Conservation (phyloP, 208 protist species). For the Crithidia fasciculata region DNA sequence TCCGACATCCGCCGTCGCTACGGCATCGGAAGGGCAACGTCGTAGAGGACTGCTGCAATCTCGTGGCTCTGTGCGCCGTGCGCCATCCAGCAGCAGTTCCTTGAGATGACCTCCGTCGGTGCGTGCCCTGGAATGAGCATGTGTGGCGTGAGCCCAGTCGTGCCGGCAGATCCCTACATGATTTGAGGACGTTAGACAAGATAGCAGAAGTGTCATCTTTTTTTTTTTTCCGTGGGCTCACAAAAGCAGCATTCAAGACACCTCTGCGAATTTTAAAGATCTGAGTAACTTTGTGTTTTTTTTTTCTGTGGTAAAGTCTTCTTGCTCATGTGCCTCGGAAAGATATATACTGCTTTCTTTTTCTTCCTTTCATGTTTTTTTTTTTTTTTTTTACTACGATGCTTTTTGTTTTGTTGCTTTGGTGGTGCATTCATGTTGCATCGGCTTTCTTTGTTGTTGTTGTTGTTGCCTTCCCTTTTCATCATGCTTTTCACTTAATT, state of each 20-base stretch:
- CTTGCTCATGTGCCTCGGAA: too few species aligned
- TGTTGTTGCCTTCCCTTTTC: too few species aligned
- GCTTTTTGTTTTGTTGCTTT: not conserved
- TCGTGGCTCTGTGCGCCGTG: slow-evolving; percentile 45
- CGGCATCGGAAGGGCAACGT: slow-evolving; percentile 27
- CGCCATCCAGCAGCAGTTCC: slow-evolving; percentile 55
- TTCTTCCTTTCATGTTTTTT: slow-evolving; percentile 16
- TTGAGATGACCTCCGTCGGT: slow-evolving; percentile 58
- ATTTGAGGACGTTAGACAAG: slow-evolving; percentile 2
- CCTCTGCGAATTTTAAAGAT: too few species aligned
- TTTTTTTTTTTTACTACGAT: not conserved
- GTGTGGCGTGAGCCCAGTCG: slow-evolving; percentile 18
- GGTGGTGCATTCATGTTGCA: too few species aligned
- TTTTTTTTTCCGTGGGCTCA: too few species aligned
- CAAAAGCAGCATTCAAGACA: too few species aligned
- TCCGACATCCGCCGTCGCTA: slow-evolving; percentile 30
- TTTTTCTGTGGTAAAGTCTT: too few species aligned
- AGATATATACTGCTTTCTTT: not conserved
- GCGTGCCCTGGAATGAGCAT: slow-evolving; percentile 54
- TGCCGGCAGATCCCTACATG: slow-evolving; percentile 33
- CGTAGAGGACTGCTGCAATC: slow-evolving; percentile 21
- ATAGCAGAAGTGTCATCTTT: too few species aligned
- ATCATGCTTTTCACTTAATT: too few species aligned
- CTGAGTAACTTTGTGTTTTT: too few species aligned
- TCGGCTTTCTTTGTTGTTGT: too few species aligned